These are phyloP conservation scores for Polyporus tsugae DNA, from an alignment of 1,284 basidiomycete genomes.

Conservation along the genomic window DNA sequence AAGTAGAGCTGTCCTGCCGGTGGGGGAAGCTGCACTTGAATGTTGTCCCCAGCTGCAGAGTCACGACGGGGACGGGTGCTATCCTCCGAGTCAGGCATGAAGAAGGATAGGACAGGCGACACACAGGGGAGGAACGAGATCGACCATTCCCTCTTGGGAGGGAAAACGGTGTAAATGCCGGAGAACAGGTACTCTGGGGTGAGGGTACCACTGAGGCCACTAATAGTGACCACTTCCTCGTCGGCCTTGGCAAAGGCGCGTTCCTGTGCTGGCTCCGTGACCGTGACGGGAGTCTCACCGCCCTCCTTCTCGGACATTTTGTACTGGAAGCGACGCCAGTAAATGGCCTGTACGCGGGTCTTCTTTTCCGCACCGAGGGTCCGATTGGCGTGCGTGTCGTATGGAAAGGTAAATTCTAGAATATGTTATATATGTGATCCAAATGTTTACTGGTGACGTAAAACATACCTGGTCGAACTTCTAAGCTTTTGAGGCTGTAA, in stretches of 20 bases:
- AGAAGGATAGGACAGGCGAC: not conserved
- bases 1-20: slow-evolving; percentile 10
- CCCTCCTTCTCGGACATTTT: slow-evolving; percentile 11
- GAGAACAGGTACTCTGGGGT: slow-evolving; percentile 23
- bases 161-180: slow-evolving; percentile 20
- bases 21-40: not conserved
- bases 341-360: slow-evolving; percentile 16
- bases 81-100: not conserved
- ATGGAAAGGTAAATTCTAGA: not conserved
- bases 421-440: not conserved
- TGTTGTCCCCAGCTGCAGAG: not conserved
- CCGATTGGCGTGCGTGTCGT: not conserved
- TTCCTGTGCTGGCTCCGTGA: slow-evolving; percentile 26
- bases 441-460: not conserved
- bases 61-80: not conserved
- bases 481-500: slow-evolving; percentile 1
- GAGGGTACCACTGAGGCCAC: slow-evolving; percentile 11
- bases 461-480: slow-evolving; percentile 7
- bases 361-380: not conserved
- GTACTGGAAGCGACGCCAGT: slow-evolving; percentile 10
- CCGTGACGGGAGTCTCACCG: not conserved
- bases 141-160: slow-evolving; percentile 16
- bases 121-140: not conserved
- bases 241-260: slow-evolving; percentile 15
- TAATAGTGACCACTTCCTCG: slow-evolving; percentile 26